phyloP scores from a whole-genome alignment of 495 filamentous ascomycete genomes.

The Daldinia bambusicola region DNA sequence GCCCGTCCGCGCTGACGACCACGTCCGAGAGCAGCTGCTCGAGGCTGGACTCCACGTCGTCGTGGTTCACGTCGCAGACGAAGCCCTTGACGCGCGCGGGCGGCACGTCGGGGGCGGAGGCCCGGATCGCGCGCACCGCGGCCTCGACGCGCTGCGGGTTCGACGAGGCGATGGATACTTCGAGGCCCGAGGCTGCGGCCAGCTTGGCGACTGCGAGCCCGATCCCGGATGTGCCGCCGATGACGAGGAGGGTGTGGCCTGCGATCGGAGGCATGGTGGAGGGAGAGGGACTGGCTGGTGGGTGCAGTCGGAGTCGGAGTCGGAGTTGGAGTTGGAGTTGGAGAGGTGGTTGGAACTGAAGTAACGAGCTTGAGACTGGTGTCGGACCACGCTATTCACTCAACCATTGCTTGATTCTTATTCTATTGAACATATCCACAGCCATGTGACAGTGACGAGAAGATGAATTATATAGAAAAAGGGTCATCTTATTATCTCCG shows the following conservation, averaged over 20 bases:
- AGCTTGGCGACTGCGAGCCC: slow-evolving; percentile 60
- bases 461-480: background rate
- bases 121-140: slow-evolving; percentile 50
- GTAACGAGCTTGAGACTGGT: background rate
- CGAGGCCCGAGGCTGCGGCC: slow-evolving; percentile 54
- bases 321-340: background rate
- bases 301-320: background rate
- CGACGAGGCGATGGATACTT: slow-evolving; percentile 62
- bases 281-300: background rate
- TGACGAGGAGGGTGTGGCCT: slow-evolving; percentile 52
- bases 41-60: slow-evolving; percentile 57
- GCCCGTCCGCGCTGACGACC: slow-evolving; percentile 12
- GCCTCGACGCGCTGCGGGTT: slow-evolving; percentile 47
- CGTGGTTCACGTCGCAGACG: slow-evolving; percentile 57
- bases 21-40: slow-evolving; percentile 54
- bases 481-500: slow-evolving; percentile 1
- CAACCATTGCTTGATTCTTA: background rate
- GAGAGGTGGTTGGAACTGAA: background rate
- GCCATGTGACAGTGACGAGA: background rate
- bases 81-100: slow-evolving; percentile 47
- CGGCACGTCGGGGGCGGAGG: slow-evolving; percentile 45
- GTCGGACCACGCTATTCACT: background rate
- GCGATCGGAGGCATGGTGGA: slow-evolving; percentile 38
- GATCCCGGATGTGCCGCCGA: slow-evolving; percentile 63
- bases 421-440: background rate